Evolutionary conservation across 257 asterid genomes (phyloP), one percentile per base, ranked within the genome.

Genomic region (Coffea canephora): DNA sequence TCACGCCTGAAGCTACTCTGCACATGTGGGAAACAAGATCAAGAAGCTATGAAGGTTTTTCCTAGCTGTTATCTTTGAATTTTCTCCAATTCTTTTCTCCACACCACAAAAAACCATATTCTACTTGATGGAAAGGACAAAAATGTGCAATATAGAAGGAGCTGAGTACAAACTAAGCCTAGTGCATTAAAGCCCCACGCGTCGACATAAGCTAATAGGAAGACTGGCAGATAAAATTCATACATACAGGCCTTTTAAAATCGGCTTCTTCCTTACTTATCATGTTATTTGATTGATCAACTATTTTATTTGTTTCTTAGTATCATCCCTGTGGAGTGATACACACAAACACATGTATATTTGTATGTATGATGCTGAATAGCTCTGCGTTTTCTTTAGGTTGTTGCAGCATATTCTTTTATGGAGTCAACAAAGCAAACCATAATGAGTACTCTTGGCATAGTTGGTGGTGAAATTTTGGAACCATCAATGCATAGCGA

Each of bases 1-100:
- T 94, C 99, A 62, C 92, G 98, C 87, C 83, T 96, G 88, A 96
- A 96, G 91, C 86, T 93, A 81, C 98, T 96, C 79, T 86, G 85
- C 88, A 84, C 87, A 82, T 80, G 92, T 61, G 93, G 96, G 83
- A 96, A 90, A 79, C 95, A 84, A 87, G 85, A 96, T 81, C 86
- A 83, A 84, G 91, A 87, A 73, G 89, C 94, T 80, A 80, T 95
- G 85, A 92, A 90, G 99, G 99, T 93, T 79, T 71, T 71, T 76
- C 67, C 43, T 45, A 43, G 64, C 70, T 64, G 14, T 65, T 68
- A 18, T 70, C 69, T 69, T 59, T 79, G 19, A 14, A 62, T 54
- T 23, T 43, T 70, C n/a, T 70, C 46, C 13, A 9, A 43, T 70
- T 70, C 34, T 21, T 70, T 70, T 69, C 31, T 18, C 23, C 61